These are phyloP conservation scores for Grifola frondosa DNA, from an alignment of 1,284 basidiomycete genomes.

Conservation along the genomic window DNA sequence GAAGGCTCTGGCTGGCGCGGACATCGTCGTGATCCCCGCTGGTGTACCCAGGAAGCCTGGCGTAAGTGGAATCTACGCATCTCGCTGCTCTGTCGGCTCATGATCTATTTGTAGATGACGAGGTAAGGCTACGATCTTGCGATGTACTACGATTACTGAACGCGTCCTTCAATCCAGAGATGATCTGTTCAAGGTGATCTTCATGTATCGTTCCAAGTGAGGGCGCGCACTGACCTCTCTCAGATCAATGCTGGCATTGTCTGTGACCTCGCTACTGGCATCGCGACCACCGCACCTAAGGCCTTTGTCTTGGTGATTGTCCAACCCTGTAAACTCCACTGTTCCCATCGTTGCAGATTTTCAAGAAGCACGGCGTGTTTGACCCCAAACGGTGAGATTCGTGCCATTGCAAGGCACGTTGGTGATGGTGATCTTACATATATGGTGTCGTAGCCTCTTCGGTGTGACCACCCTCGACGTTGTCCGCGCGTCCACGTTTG, in stretches of 20 bases:
- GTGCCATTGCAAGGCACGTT: constrained; percentile 1
- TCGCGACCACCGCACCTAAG: constrained; percentile 85
- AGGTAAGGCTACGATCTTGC: too few relatives aligned
- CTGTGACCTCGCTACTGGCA: constrained; percentile 86
- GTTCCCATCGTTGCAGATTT: constrained; percentile 96
- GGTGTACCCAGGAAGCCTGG: constrained; percentile 97
- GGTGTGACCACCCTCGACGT: constrained; percentile 99
- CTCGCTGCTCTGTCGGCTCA: constrained; percentile 8
- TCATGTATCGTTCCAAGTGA: background rate
- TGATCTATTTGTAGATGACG: constrained; percentile 57
- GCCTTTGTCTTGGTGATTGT: constrained; percentile 95
- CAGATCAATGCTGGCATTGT: constrained; percentile 98
- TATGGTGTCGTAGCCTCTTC: constrained; percentile 68
- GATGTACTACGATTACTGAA: constrained; percentile 6
- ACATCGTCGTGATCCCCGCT: constrained; percentile 94
- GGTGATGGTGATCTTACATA: constrained; percentile 1
- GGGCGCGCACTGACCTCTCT: constrained; percentile 4
- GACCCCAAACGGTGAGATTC: constrained; percentile 78
- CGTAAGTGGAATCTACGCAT: constrained; percentile 51
- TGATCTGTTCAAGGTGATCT: constrained; percentile 86
- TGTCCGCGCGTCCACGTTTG: constrained; percentile 94
- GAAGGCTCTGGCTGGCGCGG: constrained; percentile 81
- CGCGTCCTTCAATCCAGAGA: constrained; percentile 55
- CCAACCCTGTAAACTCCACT: constrained; percentile 96
- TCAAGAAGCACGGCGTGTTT: constrained; percentile 91